A percentile compares a stretch with the other conserved stretches of the same genome.
Evolutionary conservation across 257 asterid species (phyloP).

Genomic region (Solanum rostratum): DNA sequence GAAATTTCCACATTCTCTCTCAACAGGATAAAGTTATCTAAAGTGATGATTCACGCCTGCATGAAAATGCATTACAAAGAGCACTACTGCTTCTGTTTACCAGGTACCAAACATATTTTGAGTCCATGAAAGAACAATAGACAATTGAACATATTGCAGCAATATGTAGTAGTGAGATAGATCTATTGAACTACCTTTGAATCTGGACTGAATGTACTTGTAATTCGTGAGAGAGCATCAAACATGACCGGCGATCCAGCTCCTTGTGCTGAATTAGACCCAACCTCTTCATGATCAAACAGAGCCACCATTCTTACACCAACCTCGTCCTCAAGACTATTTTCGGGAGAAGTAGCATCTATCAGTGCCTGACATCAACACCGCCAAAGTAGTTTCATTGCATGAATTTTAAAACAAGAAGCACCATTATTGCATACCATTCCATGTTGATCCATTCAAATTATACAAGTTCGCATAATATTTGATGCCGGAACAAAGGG

Average conservation of each 20-base stretch:
- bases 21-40: neutral
- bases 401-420: neutral
- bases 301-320: conserved; percentile 92
- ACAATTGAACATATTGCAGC: neutral
- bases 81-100: neutral
- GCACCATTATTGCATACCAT: neutral
- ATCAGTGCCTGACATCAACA: conserved; percentile 68
- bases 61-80: neutral
- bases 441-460: neutral
- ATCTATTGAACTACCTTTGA: conserved; percentile 36
- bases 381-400: neutral
- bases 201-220: conserved; percentile 62
- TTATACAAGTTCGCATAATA: neutral
- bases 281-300: conserved; percentile 96
- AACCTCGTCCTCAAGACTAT: conserved; percentile 63
- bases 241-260: conserved; percentile 90
- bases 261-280: conserved; percentile 95
- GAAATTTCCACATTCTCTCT: neutral
- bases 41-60: neutral
- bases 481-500: neutral
- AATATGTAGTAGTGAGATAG: neutral
- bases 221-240: conserved; percentile 85
- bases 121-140: neutral
- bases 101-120: neutral
- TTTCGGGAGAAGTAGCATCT: conserved; percentile 60